Evolutionary conservation across 2,329 filamentous ascomycete genomes (phyloP).

Genomic region (Neurospora sp.): DNA sequence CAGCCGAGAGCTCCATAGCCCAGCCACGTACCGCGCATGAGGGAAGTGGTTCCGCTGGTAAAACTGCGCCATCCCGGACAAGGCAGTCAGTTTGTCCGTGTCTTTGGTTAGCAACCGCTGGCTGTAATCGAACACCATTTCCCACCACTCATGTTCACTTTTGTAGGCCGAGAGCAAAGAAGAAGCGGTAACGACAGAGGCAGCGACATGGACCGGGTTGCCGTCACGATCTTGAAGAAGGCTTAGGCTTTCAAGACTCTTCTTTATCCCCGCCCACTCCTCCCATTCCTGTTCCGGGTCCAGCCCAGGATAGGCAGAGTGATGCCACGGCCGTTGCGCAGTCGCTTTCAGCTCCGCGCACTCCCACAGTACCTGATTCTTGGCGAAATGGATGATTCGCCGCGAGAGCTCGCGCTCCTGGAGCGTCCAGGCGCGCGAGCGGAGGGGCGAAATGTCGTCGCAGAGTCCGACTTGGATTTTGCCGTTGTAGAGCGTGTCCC

Average conservation of each 20-base stretch:
- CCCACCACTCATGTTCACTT: slow-evolving; percentile 8
- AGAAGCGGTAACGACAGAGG: not conserved
- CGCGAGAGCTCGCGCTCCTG: slow-evolving; percentile 29
- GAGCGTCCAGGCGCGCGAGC: slow-evolving; percentile 28
- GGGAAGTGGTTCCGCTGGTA: not conserved
- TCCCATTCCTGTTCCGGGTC: not conserved
- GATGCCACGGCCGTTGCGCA: not conserved
- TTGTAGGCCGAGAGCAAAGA: not conserved
- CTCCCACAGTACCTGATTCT: slow-evolving; percentile 28
- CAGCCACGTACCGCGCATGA: slow-evolving; percentile 13
- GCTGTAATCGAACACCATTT: slow-evolving; percentile 17
- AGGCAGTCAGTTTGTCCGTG: slow-evolving; percentile 19
- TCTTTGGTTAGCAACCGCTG: slow-evolving; percentile 15
- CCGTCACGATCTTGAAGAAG: not conserved
- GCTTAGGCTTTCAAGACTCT: not conserved
- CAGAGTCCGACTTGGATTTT: not conserved
- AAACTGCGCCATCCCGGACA: slow-evolving; percentile 19
- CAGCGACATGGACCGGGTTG: not conserved
- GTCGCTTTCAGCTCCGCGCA: slow-evolving; percentile 17
- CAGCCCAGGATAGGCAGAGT: no score
- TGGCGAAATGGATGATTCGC: slow-evolving; percentile 28
- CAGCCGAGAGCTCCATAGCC: slow-evolving; percentile 16
- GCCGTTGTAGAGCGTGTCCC: not conserved
- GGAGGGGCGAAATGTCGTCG: slow-evolving; percentile 14
- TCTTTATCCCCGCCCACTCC: not conserved